These are phyloP conservation scores for Coprinellus micaceus DNA, from an alignment of 768 basidiomycete species.

Conservation along the genomic window DNA sequence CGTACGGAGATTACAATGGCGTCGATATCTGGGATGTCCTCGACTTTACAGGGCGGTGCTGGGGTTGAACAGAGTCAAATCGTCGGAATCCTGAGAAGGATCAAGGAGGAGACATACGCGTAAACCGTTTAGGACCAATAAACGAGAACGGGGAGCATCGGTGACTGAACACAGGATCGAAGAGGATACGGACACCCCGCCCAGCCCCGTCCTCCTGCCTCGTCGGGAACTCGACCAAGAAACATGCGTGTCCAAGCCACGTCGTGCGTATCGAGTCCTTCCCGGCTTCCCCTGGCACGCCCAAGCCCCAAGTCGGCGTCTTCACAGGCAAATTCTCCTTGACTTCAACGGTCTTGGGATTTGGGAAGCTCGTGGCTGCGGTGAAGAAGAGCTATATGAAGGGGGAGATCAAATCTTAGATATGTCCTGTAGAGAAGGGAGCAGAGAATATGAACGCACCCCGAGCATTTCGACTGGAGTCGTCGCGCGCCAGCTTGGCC, in stretches of 20 bases:
- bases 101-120: constrained; percentile 28
- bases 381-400: neutral
- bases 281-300: constrained; percentile 11
- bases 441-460: constrained; percentile 7
- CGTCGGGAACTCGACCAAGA: constrained; percentile 48
- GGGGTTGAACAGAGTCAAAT: neutral
- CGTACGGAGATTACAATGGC: constrained; percentile 59
- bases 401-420: neutral
- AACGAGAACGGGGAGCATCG: constrained; percentile 46
- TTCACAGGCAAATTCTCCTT: constrained; percentile 27
- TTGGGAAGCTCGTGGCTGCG: neutral
- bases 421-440: neutral
- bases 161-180: constrained; percentile 52
- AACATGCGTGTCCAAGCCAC: constrained; percentile 56
- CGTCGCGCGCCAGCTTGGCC: constrained; percentile 25
- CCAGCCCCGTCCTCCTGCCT: constrained; percentile 18
- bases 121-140: constrained; percentile 46
- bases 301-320: constrained; percentile 37
- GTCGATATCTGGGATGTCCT: constrained; percentile 59
- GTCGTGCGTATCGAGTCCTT: constrained; percentile 45
- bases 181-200: constrained; percentile 45
- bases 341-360: constrained; percentile 7
- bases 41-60: constrained; percentile 48
- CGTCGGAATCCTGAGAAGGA: neutral
- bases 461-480: constrained; percentile 12